A percentile compares a stretch with the other conserved stretches of the same genome.
Evolutionary conservation across 1,139 yeast species (phyloP).

Genomic region (Wickerhamomyces sp.): DNA sequence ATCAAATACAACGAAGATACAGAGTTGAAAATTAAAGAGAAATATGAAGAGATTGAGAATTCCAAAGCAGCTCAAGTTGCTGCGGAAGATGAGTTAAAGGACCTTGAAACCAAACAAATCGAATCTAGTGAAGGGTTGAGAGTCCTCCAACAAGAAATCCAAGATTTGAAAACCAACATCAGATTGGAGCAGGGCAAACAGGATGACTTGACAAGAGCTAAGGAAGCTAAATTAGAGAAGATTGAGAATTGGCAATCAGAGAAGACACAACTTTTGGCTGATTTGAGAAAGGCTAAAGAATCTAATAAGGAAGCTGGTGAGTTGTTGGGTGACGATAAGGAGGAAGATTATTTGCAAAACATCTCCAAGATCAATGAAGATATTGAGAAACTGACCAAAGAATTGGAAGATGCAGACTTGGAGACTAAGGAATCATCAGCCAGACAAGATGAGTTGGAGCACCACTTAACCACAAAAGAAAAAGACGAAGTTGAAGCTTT

Average conservation of each 20-base stretch:
- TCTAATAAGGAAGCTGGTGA: slow-evolving; percentile 10
- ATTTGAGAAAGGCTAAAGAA: slow-evolving; percentile 13
- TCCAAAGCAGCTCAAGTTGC: slow-evolving; percentile 16
- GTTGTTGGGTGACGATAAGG: slow-evolving; percentile 10
- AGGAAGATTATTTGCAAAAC: slow-evolving; percentile 11
- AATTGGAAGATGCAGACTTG: slow-evolving; percentile 11
- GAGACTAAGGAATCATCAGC: slow-evolving; percentile 9
- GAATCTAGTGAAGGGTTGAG: slow-evolving; percentile 19
- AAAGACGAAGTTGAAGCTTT: slow-evolving; percentile 12
- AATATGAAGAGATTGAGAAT: slow-evolving; percentile 18
- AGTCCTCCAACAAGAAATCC: slow-evolving; percentile 14
- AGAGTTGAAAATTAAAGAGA: slow-evolving; percentile 14
- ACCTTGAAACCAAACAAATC: slow-evolving; percentile 18
- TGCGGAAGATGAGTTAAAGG: slow-evolving; percentile 17
- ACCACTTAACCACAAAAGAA: slow-evolving; percentile 9
- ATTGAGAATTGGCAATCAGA: slow-evolving; percentile 16
- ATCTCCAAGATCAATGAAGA: slow-evolving; percentile 15
- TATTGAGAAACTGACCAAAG: slow-evolving; percentile 11
- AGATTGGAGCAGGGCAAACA: slow-evolving; percentile 14
- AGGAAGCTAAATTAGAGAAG: slow-evolving; percentile 10
- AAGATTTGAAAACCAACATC: slow-evolving; percentile 11
- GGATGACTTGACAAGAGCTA: slow-evolving; percentile 12
- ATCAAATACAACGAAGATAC: slow-evolving; percentile 17
- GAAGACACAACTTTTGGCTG: slow-evolving; percentile 11
- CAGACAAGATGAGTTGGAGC: slow-evolving; percentile 7